Conservation (phyloP, 1,284 basidiomycete species). For the Phellopilus nigrolimitatus region DNA sequence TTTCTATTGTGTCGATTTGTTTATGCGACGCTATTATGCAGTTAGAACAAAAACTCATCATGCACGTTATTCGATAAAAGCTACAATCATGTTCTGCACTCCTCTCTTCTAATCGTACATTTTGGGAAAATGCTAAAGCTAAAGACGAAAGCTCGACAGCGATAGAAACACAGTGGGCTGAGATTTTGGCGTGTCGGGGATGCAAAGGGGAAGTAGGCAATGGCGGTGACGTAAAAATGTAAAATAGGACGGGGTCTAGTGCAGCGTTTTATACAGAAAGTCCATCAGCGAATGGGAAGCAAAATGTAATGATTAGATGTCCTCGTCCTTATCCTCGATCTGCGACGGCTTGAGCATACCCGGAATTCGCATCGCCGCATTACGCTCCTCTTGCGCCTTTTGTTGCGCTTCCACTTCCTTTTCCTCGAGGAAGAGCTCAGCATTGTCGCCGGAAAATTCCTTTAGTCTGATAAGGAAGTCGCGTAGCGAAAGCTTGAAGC, state of each 20-base stretch:
- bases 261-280: background rate
- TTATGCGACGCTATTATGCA: too few relatives aligned
- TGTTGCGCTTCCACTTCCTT: slow-evolving; percentile 81
- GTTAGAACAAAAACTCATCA: too few relatives aligned
- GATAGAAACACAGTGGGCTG: background rate
- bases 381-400: slow-evolving; percentile 75
- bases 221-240: background rate
- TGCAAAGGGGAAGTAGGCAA: background rate
- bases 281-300: background rate
- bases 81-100: slow-evolving; percentile 4
- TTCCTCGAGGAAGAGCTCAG: too few relatives aligned
- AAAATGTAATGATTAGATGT: slow-evolving; percentile 46
- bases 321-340: slow-evolving; percentile 88
- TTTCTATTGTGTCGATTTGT: too few relatives aligned
- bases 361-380: slow-evolving; percentile 91
- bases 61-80: too few relatives aligned
- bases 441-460: too few relatives aligned
- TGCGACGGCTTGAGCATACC: slow-evolving; percentile 97
- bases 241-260: too few relatives aligned
- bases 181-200: background rate
- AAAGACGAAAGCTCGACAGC: slow-evolving; percentile 6
- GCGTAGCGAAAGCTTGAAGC: too few relatives aligned
- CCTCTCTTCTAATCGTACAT: slow-evolving; percentile 11
- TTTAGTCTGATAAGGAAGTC: too few relatives aligned
- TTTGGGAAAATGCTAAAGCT: background rate